Base-by-base conservation (phyloP, 345 rosid genomes). In the Conringia planisiliqua region DNA sequence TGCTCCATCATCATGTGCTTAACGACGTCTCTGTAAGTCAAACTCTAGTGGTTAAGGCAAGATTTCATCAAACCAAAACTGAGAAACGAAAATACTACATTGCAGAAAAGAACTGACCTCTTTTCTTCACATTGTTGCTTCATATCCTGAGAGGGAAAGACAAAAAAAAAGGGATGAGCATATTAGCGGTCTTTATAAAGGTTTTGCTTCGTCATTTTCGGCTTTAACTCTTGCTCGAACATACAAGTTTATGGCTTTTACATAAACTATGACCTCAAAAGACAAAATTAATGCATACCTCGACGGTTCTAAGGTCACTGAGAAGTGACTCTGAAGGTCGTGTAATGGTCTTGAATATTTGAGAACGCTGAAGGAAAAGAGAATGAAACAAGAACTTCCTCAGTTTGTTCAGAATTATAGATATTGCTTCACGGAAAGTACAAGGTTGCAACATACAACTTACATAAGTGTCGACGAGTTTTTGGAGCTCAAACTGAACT, bases 91-190 rank as follows among this genome's bases (percentile, higher is more conserved):
- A 43, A 63, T 39, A 67, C 60, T 43, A 55, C 50, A 54, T n/a
- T 32, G 52, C 30, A 40, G 35, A 44, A 55, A 1, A 26, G 40
- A 68, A 77, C 78, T 24, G 35, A 92, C 99, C 97, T 92, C 85
- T 96, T 96, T 69, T 88, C 98, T 61, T 96, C 96, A 43, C 99
- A 96, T 62, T 90, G 99, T 70, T 86, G 89, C 83, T 92, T 96
- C 99, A 96, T 96, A 76, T 96, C 98, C 99, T 96, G 91, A 69
- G 54, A 59, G 56, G 63, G 17, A 72, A 48, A 75, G 61, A 68
- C 61, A 20, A 40, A 61, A 52, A 26, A 40, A 4, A 57, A 60
- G 14, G 47, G 0, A 44, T 0, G 8, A 42, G 42, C n/a, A 52
- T 5, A 33, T 16, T 29, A 27, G 73, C 11, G 7, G 13, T 30